Base-by-base conservation (phyloP, 495 filamentous ascomycete genomes). In the Parmelia sp. region DNA sequence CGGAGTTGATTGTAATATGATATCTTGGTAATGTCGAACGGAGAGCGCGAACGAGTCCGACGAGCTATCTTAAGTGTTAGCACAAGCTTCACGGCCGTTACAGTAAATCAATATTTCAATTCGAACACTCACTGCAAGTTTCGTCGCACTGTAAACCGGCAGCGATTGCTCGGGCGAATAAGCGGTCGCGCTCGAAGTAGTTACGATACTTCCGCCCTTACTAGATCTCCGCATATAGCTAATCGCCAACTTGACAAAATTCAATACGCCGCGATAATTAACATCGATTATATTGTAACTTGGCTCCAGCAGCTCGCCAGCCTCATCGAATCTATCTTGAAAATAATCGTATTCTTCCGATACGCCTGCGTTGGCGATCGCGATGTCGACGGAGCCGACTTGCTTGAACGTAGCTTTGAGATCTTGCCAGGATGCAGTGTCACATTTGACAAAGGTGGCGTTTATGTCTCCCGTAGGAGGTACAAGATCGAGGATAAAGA, bases 1-100 rank as follows among this genome's bases (percentile, higher is more conserved):
- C 72, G 40, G 62, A 63, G 60, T 74, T 75, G 66, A 75, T 74
- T 21, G 73, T 74, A 53, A 74, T 72, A 37, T 68, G 58, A 47
- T 68, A 53, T 35, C 29, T n/a, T 19, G 64, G 55, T 39, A 69
- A 49, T 39, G 62, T 39, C 1, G 72, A 65, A 39, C 73, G 72
- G 17, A 75, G 63, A 19, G 69, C 49, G 21, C 73, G 67, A 25
- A 59, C 36, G 25, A 74, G 65, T 31, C 71, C 69, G 27, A 74
- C 15, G 39, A 42, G 39, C 64, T 61, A 69, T 66, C 66, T 68
- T 51, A 23, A 25, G 39, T 12, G 9, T n/a, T 35, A 53, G 17
- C n/a, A 60, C 10, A 11, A n/a, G 17, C 47, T 27, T n/a, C 21
- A n/a, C 42, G 27, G 12, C 25, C 42, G 57, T 27, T n/a, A 25